Evolutionary conservation across 257 asterid species (phyloP).

Genomic region (Solanum peruvianum): DNA sequence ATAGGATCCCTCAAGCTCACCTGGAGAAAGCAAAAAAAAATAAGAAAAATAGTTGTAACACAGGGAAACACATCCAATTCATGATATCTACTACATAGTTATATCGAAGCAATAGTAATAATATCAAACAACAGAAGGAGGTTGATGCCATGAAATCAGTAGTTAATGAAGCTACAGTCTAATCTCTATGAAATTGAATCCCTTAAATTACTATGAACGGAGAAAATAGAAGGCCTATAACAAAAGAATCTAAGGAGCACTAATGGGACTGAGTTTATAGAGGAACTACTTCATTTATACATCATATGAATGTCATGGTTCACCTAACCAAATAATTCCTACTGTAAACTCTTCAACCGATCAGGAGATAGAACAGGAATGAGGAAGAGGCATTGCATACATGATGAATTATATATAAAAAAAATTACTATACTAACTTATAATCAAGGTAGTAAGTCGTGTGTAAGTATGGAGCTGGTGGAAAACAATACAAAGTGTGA

Average conservation of each 20-base stretch:
- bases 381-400: background rate
- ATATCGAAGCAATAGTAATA: background rate
- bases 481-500: background rate
- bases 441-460: background rate
- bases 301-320: background rate
- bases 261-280: background rate
- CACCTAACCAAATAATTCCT: background rate
- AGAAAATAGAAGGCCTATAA: background rate
- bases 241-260: background rate
- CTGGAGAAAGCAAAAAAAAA: slow-evolving; percentile 26
- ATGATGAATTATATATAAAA: background rate
- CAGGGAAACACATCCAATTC: background rate
- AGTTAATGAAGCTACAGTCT: background rate
- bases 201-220: background rate
- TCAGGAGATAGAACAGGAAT: background rate
- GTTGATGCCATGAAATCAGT: background rate
- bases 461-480: background rate
- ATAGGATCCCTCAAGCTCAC: slow-evolving; percentile 95
- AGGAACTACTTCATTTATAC: background rate
- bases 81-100: background rate
- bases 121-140: background rate
- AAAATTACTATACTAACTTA: background rate
- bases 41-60: background rate
- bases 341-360: background rate
- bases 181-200: background rate